Base-by-base conservation (phyloP, 1,284 basidiomycete species). In the Trichosporon asahii region DNA sequence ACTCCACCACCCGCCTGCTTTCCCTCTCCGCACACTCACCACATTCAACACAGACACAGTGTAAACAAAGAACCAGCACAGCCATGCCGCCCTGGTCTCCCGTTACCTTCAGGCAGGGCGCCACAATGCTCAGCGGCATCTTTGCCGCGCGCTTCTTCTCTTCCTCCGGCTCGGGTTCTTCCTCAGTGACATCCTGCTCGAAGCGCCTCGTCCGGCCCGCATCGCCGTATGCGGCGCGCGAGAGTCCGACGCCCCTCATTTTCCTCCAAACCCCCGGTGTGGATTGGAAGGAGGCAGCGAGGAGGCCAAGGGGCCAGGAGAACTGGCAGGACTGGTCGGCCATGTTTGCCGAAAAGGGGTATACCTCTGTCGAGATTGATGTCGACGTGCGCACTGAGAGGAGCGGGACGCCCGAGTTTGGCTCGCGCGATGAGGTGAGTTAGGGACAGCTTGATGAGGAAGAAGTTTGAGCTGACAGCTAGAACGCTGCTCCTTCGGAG, bases 301-400 rank as follows among this genome's bases (percentile, higher is more conserved):
- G n/a, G 8, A 11, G n/a, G 6, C 14, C 57, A 6, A 2, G 27
- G 5, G 64, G 18, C 2, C 6, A 27, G 0, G 40, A 64, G n/a
- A 64, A 68, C 27, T 84, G 78, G 76, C 55, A 67, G 15, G 70
- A 76, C 3, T 83, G 82, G 83, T 84, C 86, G 0, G 84, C 85
- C 11, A 85, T 87, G 84, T 85, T 89, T 64, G 82, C 88, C 15
- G 84, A 87, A 74, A 85, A 86, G 66, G 89, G 89, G 0, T 90
- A 88, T 77, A 89, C 87, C 0, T 87, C 87, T 66, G 77, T 90
- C 46, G 86, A 89, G 74, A 85, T 85, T 8, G 86, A 89, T 73
- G 81, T 90, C 18, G 77, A 81, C 25, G 79, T 81, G 27, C 12
- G 57, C 12, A 61, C 57, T 29, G 27, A 29, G 57, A 15, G 18